Evolutionary conservation across 1,284 basidiomycete genomes (phyloP), one percentile per base, ranked within the genome.

Genomic region (Takashimella koratensis): DNA sequence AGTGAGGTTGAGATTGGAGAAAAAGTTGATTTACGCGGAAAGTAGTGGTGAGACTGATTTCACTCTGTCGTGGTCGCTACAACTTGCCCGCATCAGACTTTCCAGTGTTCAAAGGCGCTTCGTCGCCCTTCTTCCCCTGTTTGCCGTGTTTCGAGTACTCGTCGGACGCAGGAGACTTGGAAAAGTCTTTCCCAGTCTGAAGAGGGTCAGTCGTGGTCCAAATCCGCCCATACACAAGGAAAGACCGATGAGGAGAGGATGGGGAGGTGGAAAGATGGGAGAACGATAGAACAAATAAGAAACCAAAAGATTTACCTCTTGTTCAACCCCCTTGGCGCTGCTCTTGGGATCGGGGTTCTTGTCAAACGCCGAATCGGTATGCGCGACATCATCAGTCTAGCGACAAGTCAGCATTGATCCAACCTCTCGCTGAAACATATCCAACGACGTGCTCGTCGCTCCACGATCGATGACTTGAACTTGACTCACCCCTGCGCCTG

Each of bases 361-460:
- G 57, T 71, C 57, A 52, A 66, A 74, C 4, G 72, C 72, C 10
- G 72, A 67, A 53, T 73, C 66, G 43, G 65, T 66, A 26, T 73
- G 65, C 5, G 70, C 68, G 2, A 74, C 65, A 54, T 74, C 72
- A 54, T 71, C 68, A 13, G 62, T 71, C 66, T 71, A 46, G 13
- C 19, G 13, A 11, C 12, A 40, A 8, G 19, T 53, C 50, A 52
- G 47, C 47, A 45, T n/a, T n/a, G n/a, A 10, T 39, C n/a, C 36
- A 39, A 39, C 27, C 39, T 13, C 5, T 48, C n/a, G 30, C 13
- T 49, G 19, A 22, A 12, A 30, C n/a, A n/a, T n/a, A n/a, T n/a
- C n/a, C n/a, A n/a, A n/a, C n/a, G n/a, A n/a, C n/a, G n/a, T n/a
- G n/a, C n/a, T n/a, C n/a, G n/a, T n/a, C n/a, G n/a, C n/a, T n/a